Conservation (phyloP, 495 filamentous ascomycete genomes). For the Lichenothelia convexa region DNA sequence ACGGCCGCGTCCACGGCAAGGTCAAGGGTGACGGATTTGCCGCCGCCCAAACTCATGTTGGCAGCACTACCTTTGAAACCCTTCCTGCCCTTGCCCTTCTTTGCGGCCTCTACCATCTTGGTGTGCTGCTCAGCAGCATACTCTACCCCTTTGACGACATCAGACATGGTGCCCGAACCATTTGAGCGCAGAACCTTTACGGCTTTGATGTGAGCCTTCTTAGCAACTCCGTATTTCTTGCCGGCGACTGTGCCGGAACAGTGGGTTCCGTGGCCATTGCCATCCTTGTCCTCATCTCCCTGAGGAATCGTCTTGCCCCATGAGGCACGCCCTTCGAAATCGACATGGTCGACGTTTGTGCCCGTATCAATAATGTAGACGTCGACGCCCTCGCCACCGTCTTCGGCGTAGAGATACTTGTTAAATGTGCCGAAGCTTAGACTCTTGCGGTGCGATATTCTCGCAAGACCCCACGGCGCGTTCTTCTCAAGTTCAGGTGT, state of each 20-base stretch:
- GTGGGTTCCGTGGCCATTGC: slow-evolving; percentile 98
- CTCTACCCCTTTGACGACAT: slow-evolving; percentile 96
- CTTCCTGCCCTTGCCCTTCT: slow-evolving; percentile 65
- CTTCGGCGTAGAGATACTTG: slow-evolving; percentile 85
- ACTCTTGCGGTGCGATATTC: slow-evolving; percentile 83
- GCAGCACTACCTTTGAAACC: slow-evolving; percentile 96
- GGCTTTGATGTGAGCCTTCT: slow-evolving; percentile 91
- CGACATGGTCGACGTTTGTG: slow-evolving; percentile 80
- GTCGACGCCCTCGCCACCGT: slow-evolving; percentile 95
- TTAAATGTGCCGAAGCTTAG: slow-evolving; percentile 86
- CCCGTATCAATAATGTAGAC: slow-evolving; percentile 98
- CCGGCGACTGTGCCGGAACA: slow-evolving; percentile 96
- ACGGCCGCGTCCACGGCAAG: slow-evolving; percentile 88
- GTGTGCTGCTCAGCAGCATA: slow-evolving; percentile 70
- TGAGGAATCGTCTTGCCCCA: slow-evolving; percentile 94
- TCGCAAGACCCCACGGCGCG: slow-evolving; percentile 92
- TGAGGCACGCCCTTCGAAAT: slow-evolving; percentile 85
- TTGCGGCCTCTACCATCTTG: slow-evolving; percentile 53
- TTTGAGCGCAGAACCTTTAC: slow-evolving; percentile 97
- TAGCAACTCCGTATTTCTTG: slow-evolving; percentile 97
- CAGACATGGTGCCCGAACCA: slow-evolving; percentile 94
- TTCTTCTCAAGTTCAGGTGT: slow-evolving; percentile 56
- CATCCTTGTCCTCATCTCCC: slow-evolving; percentile 73
- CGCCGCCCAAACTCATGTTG: slow-evolving; percentile 98
- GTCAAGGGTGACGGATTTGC: slow-evolving; percentile 81